Conservation (phyloP, 2,329 filamentous ascomycete species). For the Nothopassalora personata region DNA sequence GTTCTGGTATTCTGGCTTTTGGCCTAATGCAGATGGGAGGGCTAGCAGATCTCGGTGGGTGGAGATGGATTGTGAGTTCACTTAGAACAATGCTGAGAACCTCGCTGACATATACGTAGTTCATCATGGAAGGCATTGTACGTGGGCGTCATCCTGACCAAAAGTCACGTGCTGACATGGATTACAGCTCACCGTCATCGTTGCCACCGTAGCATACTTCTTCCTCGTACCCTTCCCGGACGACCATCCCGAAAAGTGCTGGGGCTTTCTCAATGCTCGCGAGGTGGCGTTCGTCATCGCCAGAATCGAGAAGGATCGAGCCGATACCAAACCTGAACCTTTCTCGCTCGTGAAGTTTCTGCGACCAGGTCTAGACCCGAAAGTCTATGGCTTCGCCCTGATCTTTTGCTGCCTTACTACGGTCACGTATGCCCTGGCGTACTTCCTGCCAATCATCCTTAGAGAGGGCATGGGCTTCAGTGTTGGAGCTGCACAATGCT, state of each 20-base stretch:
- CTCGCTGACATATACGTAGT: conserved; percentile 14
- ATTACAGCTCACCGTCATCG: conserved; percentile 32
- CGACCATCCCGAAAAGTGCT: conserved; percentile 35
- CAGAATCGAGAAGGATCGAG: conserved; percentile 47
- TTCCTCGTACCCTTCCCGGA: conserved; percentile 45
- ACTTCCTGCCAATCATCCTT: conserved; percentile 43
- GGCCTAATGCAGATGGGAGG: conserved; percentile 41
- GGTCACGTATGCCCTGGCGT: conserved; percentile 67
- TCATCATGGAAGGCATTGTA: conserved; percentile 38
- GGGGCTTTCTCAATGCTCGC: conserved; percentile 39
- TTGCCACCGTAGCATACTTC: conserved; percentile 39
- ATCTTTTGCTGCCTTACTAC: conserved; percentile 62
- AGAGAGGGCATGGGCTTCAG: conserved; percentile 29
- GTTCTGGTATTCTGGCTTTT: conserved; percentile 37
- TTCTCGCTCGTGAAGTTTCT: conserved; percentile 48
- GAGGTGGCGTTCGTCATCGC: conserved; percentile 46
- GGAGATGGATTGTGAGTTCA: conserved; percentile 36
- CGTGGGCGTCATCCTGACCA: not conserved
- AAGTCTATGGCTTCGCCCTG: conserved; percentile 51
- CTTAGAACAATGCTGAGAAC: not conserved
- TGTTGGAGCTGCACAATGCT: conserved; percentile 25
- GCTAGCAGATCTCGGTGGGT: conserved; percentile 39
- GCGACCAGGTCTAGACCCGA: conserved; percentile 43
- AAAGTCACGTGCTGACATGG: conserved; percentile 3
- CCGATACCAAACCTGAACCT: conserved; percentile 43